Conservation (phyloP, 257 asterid genomes). For the Nicotiana otophora region DNA sequence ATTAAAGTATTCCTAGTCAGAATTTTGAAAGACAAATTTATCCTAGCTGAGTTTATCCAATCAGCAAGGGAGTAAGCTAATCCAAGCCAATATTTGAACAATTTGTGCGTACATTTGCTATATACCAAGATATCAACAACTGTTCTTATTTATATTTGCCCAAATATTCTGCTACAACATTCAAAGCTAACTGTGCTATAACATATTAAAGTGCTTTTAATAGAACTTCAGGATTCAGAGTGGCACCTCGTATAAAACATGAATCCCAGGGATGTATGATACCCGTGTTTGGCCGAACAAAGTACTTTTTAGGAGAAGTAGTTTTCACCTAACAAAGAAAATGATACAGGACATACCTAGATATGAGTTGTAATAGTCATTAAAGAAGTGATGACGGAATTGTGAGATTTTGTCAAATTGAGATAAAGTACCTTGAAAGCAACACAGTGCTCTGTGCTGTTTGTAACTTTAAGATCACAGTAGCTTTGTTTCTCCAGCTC, state of each 20-base stretch:
- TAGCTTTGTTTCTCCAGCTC: conserved; percentile 78
- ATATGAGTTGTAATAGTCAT: not conserved
- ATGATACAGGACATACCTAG: not conserved
- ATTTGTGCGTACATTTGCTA: not conserved
- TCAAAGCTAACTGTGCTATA: not conserved
- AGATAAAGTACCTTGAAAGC: conserved; percentile 62
- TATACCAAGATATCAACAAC: not conserved
- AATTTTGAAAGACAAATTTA: not conserved
- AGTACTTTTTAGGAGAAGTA: conserved; percentile 81
- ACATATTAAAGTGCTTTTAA: not conserved
- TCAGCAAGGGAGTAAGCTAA: not conserved
- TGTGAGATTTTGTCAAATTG: not conserved
- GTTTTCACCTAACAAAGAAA: conserved; percentile 61
- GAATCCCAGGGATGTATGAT: conserved; percentile 69
- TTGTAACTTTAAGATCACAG: conserved; percentile 75
- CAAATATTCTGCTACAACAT: not conserved
- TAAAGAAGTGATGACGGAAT: not conserved
- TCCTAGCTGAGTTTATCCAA: not conserved
- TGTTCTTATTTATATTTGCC: not conserved
- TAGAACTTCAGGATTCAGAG: conserved; percentile 10
- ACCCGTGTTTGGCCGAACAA: conserved; percentile 80
- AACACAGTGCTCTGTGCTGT: conserved; percentile 60
- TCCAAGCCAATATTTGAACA: not conserved
- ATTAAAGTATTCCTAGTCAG: not conserved
- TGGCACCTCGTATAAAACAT: conserved; percentile 67